Evolutionary conservation across 257 asterid genomes (phyloP).

Genomic region (Oldenlandia corymbosa): DNA sequence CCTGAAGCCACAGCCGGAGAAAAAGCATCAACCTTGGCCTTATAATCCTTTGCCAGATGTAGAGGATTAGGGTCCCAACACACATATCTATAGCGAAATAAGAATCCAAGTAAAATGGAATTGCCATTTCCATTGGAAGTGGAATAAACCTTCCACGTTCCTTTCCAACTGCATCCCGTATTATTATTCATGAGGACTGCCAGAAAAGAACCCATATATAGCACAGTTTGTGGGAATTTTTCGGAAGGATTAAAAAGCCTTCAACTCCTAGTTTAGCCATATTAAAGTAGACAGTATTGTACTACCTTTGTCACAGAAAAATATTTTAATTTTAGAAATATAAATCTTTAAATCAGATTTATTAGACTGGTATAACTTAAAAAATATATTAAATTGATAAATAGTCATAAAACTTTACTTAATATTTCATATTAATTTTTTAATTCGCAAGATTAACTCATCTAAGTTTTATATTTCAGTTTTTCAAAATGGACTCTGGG

Average conservation of each 20-base stretch:
- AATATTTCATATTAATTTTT: no score
- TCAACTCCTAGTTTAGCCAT: conserved; percentile 57
- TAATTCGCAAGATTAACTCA: no score
- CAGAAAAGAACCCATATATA: conserved; percentile 44
- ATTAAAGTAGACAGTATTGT: no score
- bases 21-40: conserved; percentile 50
- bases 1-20: conserved; percentile 68
- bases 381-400: no score
- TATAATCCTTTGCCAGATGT: conserved; percentile 46
- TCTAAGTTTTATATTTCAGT: no score
- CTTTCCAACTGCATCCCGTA: conserved; percentile 49
- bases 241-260: conserved; percentile 57
- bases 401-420: no score
- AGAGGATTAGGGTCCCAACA: conserved; percentile 53
- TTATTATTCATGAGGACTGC: conserved; percentile 43
- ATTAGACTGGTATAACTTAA: no score
- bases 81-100: conserved; percentile 66
- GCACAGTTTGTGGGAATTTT: conserved; percentile 47
- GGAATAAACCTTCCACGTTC: conserved; percentile 43
- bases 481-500: no score
- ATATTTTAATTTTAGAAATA: no score
- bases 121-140: conserved; percentile 76
- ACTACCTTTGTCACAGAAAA: neutral
- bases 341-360: no score
- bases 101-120: conserved; percentile 56